These are phyloP conservation scores for Penicillium crustosum DNA, from an alignment of 2,329 filamentous ascomycete species.

Conservation along the genomic window DNA sequence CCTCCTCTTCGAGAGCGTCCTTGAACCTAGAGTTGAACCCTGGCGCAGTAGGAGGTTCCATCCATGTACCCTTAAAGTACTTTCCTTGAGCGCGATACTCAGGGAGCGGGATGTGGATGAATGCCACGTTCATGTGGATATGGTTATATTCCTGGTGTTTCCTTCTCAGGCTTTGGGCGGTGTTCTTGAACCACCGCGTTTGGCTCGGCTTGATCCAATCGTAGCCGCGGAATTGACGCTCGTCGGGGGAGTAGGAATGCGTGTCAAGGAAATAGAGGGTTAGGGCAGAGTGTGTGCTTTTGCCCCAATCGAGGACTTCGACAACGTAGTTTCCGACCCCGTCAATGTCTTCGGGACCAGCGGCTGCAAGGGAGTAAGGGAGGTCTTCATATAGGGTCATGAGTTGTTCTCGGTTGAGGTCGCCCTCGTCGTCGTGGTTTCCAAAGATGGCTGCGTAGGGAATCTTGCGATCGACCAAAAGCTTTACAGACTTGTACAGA, in stretches of 20 bases:
- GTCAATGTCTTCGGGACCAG: conserved; percentile 79
- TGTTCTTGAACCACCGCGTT: conserved; percentile 89
- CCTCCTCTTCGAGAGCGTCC: conserved; percentile 81
- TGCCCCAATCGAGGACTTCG: conserved; percentile 79
- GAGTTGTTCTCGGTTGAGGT: conserved; percentile 71
- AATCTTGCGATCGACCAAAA: conserved; percentile 82
- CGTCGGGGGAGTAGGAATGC: conserved; percentile 87
- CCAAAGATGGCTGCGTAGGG: conserved; percentile 94
- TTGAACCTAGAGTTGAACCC: conserved; percentile 90
- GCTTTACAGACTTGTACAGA: conserved; percentile 86
- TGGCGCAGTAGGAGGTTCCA: conserved; percentile 83
- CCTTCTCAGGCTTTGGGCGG: conserved; percentile 70
- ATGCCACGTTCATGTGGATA: conserved; percentile 92
- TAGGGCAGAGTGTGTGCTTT: conserved; percentile 80
- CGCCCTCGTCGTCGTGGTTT: conserved; percentile 93
- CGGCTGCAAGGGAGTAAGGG: conserved; percentile 82
- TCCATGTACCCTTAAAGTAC: conserved; percentile 68
- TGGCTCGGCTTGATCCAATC: conserved; percentile 96
- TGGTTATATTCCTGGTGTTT: conserved; percentile 82
- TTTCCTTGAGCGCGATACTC: conserved; percentile 71
- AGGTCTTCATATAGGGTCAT: conserved; percentile 86
- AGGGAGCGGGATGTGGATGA: conserved; percentile 94
- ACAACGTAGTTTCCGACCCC: conserved; percentile 94
- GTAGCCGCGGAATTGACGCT: conserved; percentile 84
- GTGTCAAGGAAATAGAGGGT: conserved; percentile 95